phyloP scores from a whole-genome alignment of 2,329 filamentous ascomycete genomes.

The Penicillium sp. region DNA sequence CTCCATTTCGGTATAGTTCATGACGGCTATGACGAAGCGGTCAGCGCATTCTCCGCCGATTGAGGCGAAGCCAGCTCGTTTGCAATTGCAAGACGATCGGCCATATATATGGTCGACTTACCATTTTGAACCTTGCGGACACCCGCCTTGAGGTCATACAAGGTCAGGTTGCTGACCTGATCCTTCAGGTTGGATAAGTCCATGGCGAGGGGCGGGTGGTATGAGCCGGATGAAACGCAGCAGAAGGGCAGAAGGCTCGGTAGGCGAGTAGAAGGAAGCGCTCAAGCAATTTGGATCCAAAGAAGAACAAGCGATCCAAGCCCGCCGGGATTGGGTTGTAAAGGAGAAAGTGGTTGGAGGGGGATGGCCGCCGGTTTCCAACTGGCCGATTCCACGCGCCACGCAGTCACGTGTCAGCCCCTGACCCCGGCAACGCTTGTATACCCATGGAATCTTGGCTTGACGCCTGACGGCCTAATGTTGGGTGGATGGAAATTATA shows the following conservation, averaged over 20 bases:
- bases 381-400: conserved; percentile 28
- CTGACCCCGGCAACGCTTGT: conserved; percentile 19
- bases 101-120: conserved; percentile 45
- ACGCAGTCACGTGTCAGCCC: conserved; percentile 34
- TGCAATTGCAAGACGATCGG: conserved; percentile 2
- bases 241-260: conserved; percentile 2
- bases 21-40: conserved; percentile 64
- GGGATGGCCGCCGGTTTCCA: conserved; percentile 21
- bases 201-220: conserved; percentile 54
- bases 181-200: conserved; percentile 82
- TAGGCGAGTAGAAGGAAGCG: conserved; percentile 1
- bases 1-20: conserved; percentile 98
- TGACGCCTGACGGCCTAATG: too few species aligned
- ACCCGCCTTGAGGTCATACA: conserved; percentile 93
- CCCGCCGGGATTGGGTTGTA: conserved; percentile 16
- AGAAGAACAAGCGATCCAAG: conserved; percentile 14
- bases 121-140: conserved; percentile 97
- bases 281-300: conserved; percentile 12
- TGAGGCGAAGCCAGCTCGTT: conserved; percentile 3
- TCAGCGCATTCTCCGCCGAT: conserved; percentile 15
- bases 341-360: conserved; percentile 19
- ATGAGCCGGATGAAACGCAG: conserved; percentile 10
- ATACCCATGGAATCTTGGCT: conserved; percentile 6
- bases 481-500: too few species aligned
- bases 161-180: conserved; percentile 82